Conservation (phyloP, 163 green algal genomes). For the Trebouxiophyceae sp. region DNA sequence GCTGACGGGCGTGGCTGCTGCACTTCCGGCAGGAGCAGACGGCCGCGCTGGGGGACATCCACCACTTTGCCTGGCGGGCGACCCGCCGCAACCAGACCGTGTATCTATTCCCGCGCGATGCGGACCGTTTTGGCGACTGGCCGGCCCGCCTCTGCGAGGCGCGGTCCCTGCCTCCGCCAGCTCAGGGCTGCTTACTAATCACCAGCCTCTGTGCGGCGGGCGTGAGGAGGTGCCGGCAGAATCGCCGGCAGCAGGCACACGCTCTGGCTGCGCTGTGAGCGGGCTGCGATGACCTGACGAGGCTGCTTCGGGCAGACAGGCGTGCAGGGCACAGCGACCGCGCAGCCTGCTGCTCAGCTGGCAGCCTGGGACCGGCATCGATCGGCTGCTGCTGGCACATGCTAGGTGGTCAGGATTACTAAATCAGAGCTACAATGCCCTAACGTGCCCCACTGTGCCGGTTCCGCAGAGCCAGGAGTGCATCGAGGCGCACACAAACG, state of each 20-base stretch:
- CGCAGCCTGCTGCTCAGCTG: not conserved
- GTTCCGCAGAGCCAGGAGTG: conserved; percentile 72
- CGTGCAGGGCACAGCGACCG: not conserved
- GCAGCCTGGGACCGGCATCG: not conserved
- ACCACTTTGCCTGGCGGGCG: conserved; percentile 76
- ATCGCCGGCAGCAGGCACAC: no score
- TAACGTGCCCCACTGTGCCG: not conserved
- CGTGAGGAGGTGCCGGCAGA: no score
- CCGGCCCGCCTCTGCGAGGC: no score
- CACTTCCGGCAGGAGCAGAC: conserved; percentile 56
- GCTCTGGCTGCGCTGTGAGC: no score
- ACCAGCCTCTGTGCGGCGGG: no score
- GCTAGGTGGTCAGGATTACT: no score
- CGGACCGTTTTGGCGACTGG: conserved; percentile 44
- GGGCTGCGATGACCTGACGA: no score
- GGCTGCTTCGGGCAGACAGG: no score
- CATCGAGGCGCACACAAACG: conserved; percentile 79
- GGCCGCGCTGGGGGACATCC: conserved; percentile 66
- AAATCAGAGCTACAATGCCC: no score
- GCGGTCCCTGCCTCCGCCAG: no score
- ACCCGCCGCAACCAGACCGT: conserved; percentile 59
- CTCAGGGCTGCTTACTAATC: no score
- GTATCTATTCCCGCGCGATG: conserved; percentile 61
- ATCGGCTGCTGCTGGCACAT: no score
- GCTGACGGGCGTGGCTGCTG: not conserved